These are phyloP conservation scores for Geotrichum australiense DNA, from an alignment of 1,139 yeast genomes.

Conservation along the genomic window DNA sequence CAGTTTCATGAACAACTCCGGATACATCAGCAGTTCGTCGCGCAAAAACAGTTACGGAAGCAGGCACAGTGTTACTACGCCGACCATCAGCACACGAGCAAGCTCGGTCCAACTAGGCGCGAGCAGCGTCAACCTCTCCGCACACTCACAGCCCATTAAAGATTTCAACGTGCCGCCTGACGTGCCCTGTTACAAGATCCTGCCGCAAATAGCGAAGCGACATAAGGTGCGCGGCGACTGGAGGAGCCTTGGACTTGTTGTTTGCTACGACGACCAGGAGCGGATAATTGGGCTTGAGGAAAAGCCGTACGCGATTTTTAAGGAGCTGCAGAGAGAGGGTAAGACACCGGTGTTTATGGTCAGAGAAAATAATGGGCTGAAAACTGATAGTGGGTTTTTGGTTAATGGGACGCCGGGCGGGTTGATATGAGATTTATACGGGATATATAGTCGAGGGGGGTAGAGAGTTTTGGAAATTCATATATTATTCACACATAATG, in stretches of 20 bases:
- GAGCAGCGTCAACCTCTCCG: slow-evolving; percentile 5
- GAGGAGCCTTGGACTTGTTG: slow-evolving; percentile 82
- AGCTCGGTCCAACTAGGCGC: neutral
- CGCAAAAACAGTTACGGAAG: slow-evolving; percentile 4
- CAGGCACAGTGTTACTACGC: neutral
- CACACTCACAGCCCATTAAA: slow-evolving; percentile 16
- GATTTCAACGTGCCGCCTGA: slow-evolving; percentile 36
- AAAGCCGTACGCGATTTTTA: slow-evolving; percentile 82
- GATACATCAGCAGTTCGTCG: slow-evolving; percentile 4
- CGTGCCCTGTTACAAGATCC: slow-evolving; percentile 82
- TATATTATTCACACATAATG: too few relatives aligned
- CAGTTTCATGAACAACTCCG: slow-evolving; percentile 8
- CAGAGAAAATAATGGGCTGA: slow-evolving; percentile 59
- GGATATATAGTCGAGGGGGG: too few relatives aligned
- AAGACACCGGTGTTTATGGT: slow-evolving; percentile 91
- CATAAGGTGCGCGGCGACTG: slow-evolving; percentile 80
- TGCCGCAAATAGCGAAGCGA: slow-evolving; percentile 84
- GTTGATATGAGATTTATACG: slow-evolving; percentile 28
- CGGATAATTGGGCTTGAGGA: slow-evolving; percentile 77
- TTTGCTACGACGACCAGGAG: slow-evolving; percentile 88
- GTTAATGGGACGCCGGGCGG: slow-evolving; percentile 35
- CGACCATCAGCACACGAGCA: slow-evolving; percentile 3
- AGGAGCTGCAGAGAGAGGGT: slow-evolving; percentile 80
- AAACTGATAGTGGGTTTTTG: slow-evolving; percentile 26
- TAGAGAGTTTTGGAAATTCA: too few relatives aligned